Evolutionary conservation across 78 protist species (phyloP).

Genomic region (Dictyostelium brefeldianum): DNA sequence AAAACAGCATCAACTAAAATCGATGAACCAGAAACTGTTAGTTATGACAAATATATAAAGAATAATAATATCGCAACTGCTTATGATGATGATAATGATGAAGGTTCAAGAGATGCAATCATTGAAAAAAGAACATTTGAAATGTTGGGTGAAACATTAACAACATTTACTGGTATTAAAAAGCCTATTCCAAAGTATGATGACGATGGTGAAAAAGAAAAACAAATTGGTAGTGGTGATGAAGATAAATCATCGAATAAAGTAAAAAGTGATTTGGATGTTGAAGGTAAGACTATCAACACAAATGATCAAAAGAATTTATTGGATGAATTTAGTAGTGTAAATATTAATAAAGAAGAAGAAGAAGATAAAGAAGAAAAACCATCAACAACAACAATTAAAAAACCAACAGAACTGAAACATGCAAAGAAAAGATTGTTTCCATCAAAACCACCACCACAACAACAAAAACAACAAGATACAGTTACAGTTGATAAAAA

Average conservation of each 20-base stretch:
- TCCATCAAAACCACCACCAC: not conserved
- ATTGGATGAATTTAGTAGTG: not conserved
- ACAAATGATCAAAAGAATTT: not conserved
- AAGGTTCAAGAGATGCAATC: too few relatives aligned
- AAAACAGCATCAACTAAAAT: too few relatives aligned
- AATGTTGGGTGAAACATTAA: too few relatives aligned
- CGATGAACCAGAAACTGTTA: too few relatives aligned
- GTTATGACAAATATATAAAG: too few relatives aligned
- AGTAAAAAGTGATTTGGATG: not conserved
- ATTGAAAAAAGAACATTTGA: too few relatives aligned
- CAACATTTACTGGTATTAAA: too few relatives aligned
- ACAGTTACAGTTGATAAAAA: not conserved
- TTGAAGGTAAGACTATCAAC: slow-evolving; percentile 6
- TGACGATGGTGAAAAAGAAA: not conserved
- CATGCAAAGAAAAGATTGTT: not conserved
- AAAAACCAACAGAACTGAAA: not conserved
- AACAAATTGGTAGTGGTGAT: not conserved
- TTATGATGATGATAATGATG: too few relatives aligned
- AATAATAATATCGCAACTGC: too few relatives aligned
- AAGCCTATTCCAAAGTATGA: not conserved
- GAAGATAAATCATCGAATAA: not conserved
- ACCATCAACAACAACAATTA: not conserved
- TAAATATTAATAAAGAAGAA: not conserved
- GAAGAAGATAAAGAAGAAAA: not conserved
- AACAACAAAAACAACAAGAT: not conserved